These are phyloP conservation scores for Nemania serpens DNA, from an alignment of 2,329 filamentous ascomycete genomes.

Conservation along the genomic window DNA sequence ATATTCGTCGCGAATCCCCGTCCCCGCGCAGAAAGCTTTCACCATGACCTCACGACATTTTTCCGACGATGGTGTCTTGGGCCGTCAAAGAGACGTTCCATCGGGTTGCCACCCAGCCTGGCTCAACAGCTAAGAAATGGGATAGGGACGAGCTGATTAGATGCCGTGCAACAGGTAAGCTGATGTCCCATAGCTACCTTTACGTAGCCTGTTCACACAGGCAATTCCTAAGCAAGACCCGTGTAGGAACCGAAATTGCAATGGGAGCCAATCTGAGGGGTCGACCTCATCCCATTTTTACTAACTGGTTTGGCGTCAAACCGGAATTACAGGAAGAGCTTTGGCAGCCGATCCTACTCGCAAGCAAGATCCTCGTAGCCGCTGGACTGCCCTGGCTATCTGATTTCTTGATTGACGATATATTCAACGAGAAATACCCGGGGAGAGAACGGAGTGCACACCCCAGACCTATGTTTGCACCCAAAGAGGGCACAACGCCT, in stretches of 20 bases:
- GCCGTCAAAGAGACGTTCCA: slow-evolving; percentile 16
- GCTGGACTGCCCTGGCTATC: slow-evolving; percentile 42
- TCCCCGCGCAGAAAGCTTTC: neutral
- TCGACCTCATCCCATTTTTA: slow-evolving; percentile 40
- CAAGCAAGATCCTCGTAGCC: slow-evolving; percentile 38
- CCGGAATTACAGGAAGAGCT: slow-evolving; percentile 34
- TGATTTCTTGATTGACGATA: slow-evolving; percentile 41
- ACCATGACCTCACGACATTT: slow-evolving; percentile 6
- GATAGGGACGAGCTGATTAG: slow-evolving; percentile 36
- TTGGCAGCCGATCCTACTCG: slow-evolving; percentile 40
- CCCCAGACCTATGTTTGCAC: neutral
- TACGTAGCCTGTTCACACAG: neutral
- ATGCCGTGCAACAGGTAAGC: slow-evolving; percentile 40
- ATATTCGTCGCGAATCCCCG: neutral
- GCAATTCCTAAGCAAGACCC: neutral
- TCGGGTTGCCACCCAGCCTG: slow-evolving; percentile 31
- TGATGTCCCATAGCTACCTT: neutral
- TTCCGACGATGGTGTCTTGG: slow-evolving; percentile 26
- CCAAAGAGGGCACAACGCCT: slow-evolving; percentile 17
- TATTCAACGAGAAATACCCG: slow-evolving; percentile 39
- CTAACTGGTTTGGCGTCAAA: slow-evolving; percentile 35
- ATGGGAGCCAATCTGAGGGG: slow-evolving; percentile 34
- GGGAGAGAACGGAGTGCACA: slow-evolving; percentile 27
- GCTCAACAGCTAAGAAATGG: slow-evolving; percentile 39
- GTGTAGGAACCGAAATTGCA: slow-evolving; percentile 33